Evolutionary conservation across 148 eudicot species (phyloP), one percentile per base, ranked within the genome.

Genomic region (Dysphania ambrosioides): DNA sequence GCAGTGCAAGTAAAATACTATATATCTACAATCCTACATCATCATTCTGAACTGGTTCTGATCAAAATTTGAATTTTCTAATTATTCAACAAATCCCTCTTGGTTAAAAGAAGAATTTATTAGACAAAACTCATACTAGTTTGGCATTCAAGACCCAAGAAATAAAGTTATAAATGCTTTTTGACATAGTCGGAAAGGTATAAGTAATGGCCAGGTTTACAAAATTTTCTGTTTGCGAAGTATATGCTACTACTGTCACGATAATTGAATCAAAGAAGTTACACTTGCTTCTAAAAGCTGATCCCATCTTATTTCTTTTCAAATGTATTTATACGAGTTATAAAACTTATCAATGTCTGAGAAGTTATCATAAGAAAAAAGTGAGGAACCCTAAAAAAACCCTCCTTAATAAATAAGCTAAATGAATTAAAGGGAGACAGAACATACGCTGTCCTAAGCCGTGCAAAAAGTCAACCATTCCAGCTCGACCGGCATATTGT

Each of bases 401-500:
- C 23, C 13, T 56, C 8, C 10, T 29, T 5, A 62, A 38, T 58
- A 41, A 47, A 55, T 62, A 8, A 70, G 12, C 26, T 1, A 35
- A 56, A 49, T 27, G 51, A 24, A 53, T 18, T 36, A 26, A 40
- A 72, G 78, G 36, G 13, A 70, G 59, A 57, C 19, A 58, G 58
- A 73, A 77, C 96, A 68, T 95, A 95, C 99, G 86, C 67, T 83
- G 87, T 83, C 99, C 99, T 74, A 95, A 68, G 75, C 99, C 96
- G 47, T 80, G 84, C 66, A 95, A 83, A 81, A 92, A 90, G 84
- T 95, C 99, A 63, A 92, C 82, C 86, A 90, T 78, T 82, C 99
- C 99, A 72, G 99, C 97, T 89, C 96, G 85, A 57, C 99, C 99
- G 73, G 99, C 99, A 84, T 83, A 92, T 70, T 84, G 89, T 68